A percentile compares a stretch with the other conserved stretches of the same genome.
Conservation (phyloP, 371 early-diverging fungal genomes). For the Mucor lusitanicus region DNA sequence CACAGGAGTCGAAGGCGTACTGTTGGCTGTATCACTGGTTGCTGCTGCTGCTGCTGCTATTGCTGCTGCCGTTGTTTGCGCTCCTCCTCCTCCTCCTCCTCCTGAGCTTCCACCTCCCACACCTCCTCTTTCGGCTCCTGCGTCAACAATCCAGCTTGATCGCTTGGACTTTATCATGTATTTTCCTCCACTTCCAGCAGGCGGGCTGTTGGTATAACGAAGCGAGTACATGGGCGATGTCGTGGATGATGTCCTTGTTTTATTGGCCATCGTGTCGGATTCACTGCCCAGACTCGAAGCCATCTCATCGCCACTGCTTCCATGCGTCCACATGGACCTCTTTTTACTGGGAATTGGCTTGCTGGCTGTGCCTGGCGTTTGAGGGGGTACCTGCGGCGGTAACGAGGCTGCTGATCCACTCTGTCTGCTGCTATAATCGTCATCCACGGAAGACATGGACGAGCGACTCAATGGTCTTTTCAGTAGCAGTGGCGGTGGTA, state of each 20-base stretch:
- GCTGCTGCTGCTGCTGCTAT: background rate
- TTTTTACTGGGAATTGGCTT: background rate
- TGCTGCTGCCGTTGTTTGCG: too few relatives aligned
- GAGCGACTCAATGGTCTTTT: background rate
- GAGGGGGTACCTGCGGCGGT: background rate
- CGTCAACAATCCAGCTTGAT: conserved; percentile 30
- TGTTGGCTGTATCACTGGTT: conserved; percentile 5
- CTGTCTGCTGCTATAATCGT: background rate
- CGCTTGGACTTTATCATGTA: conserved; percentile 33
- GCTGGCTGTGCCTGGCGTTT: background rate
- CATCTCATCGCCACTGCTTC: conserved; percentile 10
- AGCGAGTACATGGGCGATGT: conserved; percentile 10
- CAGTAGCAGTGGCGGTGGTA: background rate
- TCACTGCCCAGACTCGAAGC: conserved; percentile 18
- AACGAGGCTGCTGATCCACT: background rate
- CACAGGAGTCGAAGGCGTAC: conserved; percentile 21
- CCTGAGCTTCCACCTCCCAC: background rate
- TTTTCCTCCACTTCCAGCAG: conserved; percentile 31
- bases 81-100: background rate
- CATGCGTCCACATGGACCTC: background rate
- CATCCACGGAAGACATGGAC: conserved; percentile 9
- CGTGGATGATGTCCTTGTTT: background rate
- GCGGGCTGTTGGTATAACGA: conserved; percentile 26
- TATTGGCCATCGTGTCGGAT: background rate
- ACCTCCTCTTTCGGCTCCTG: background rate